Percentiles rank a stretch among this genome's conserved stretches.
Evolutionary conservation across 2,329 filamentous ascomycete genomes (phyloP).

Genomic region (Capronia epimyces): DNA sequence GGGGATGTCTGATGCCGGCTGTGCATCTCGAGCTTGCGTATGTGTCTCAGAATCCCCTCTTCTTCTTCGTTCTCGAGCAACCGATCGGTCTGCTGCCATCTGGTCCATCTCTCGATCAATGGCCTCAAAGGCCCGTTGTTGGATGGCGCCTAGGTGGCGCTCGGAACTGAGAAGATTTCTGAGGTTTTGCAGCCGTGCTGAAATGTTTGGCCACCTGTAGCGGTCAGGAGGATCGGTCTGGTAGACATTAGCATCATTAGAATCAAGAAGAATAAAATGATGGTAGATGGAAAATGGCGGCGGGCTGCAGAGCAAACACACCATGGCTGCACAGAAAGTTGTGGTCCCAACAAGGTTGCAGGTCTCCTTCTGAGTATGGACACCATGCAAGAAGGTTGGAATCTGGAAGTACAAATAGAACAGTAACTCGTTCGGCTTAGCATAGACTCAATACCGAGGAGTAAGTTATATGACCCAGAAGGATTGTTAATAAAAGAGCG

Average conservation of each 20-base stretch:
- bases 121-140: constrained; percentile 36
- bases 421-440: background rate
- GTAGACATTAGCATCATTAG: constrained; percentile 6
- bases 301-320: constrained; percentile 25
- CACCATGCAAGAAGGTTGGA: constrained; percentile 2
- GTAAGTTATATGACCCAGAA: background rate
- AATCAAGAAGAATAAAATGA: constrained; percentile 7
- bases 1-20: constrained; percentile 4
- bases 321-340: constrained; percentile 17
- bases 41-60: constrained; percentile 18
- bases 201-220: constrained; percentile 26
- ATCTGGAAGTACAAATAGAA: background rate
- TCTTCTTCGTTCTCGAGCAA: constrained; percentile 19
- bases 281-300: constrained; percentile 24
- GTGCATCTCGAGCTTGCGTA: constrained; percentile 13
- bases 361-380: background rate
- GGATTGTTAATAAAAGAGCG: constrained; percentile 1
- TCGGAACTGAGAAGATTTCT: constrained; percentile 38
- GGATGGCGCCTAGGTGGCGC: constrained; percentile 32
- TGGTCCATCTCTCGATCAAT: constrained; percentile 38
- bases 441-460: background rate
- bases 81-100: constrained; percentile 28
- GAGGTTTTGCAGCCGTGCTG: constrained; percentile 35
- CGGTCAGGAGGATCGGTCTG: constrained; percentile 35
- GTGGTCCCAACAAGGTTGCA: background rate